Conservation (phyloP, 2,329 filamentous ascomycete genomes). For the Trichothecium sympodiale region DNA sequence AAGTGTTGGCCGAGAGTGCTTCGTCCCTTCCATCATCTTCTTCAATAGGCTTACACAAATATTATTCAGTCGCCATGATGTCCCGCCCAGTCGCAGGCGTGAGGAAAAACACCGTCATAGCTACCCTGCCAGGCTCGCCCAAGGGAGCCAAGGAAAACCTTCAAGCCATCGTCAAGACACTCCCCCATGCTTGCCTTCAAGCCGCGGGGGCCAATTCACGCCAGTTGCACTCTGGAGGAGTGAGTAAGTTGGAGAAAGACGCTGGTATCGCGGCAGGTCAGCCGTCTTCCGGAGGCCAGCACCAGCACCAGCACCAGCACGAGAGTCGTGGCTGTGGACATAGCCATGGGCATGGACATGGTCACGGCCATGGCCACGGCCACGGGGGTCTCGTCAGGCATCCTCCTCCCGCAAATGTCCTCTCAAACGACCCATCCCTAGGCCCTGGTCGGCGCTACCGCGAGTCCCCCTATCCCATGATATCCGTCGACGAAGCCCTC, state of each 20-base stretch:
- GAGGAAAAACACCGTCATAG: conserved; percentile 66
- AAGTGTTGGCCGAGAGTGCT: no score
- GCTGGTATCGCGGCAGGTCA: conserved; percentile 48
- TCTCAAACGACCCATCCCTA: conserved; percentile 50
- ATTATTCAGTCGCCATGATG: conserved; percentile 80
- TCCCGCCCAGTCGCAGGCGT: conserved; percentile 85
- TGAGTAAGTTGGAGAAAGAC: conserved; percentile 74
- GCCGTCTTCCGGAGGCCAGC: conserved; percentile 41
- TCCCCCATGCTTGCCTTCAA: conserved; percentile 91
- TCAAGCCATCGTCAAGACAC: conserved; percentile 73
- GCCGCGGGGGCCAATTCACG: conserved; percentile 76
- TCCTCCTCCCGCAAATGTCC: conserved; percentile 48
- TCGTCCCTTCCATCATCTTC: no score
- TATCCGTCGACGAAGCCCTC: conserved; percentile 74
- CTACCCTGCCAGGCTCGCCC: conserved; percentile 87
- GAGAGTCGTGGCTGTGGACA: conserved; percentile 31
- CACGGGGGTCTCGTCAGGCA: conserved; percentile 63
- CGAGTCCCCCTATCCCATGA: conserved; percentile 85
- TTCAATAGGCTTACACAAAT: no score
- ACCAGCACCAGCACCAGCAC: conserved; percentile 26
- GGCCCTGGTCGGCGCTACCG: conserved; percentile 63
- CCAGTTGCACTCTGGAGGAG: conserved; percentile 64
- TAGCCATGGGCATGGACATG: conserved; percentile 42
- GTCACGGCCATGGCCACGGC: conserved; percentile 45
- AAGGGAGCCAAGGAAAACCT: conserved; percentile 94